These are phyloP conservation scores for Aspergillus proliferans DNA, from an alignment of 2,329 filamentous ascomycete species.

Conservation along the genomic window DNA sequence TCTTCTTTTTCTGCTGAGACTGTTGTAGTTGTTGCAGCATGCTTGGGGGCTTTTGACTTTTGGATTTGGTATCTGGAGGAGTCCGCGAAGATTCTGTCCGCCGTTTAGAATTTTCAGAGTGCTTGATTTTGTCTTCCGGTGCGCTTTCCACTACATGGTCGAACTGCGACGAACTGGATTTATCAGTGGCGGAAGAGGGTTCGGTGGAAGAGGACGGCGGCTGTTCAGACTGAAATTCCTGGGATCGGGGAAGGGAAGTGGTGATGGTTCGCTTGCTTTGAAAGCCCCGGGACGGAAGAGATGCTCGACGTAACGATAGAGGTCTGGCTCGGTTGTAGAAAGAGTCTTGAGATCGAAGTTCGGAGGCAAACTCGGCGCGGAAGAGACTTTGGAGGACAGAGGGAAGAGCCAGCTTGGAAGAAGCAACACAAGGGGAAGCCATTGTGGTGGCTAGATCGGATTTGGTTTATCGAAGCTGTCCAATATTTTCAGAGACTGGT, in stretches of 20 bases:
- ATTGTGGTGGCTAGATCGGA: slow-evolving; percentile 7
- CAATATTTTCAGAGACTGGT: not conserved
- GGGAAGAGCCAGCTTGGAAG: slow-evolving; percentile 21
- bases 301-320: not conserved
- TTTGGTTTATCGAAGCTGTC: not conserved
- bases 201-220: not conserved
- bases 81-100: not conserved
- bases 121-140: no score
- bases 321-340: not conserved
- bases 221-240: not conserved
- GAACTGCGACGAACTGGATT: no score
- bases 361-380: slow-evolving; percentile 15
- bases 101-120: not conserved
- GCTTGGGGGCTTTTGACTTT: not conserved
- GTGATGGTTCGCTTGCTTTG: not conserved
- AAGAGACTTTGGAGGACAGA: slow-evolving; percentile 19
- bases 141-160: no score
- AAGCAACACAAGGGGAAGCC: slow-evolving; percentile 16
- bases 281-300: not conserved
- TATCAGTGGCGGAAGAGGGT: not conserved
- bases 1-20: slow-evolving; percentile 13
- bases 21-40: not conserved
- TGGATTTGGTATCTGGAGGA: not conserved
- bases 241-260: not conserved
- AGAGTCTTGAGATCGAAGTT: slow-evolving; percentile 5